phyloP scores from a whole-genome alignment of 2,329 filamentous ascomycete genomes.

The Hypoxylon sp. region DNA sequence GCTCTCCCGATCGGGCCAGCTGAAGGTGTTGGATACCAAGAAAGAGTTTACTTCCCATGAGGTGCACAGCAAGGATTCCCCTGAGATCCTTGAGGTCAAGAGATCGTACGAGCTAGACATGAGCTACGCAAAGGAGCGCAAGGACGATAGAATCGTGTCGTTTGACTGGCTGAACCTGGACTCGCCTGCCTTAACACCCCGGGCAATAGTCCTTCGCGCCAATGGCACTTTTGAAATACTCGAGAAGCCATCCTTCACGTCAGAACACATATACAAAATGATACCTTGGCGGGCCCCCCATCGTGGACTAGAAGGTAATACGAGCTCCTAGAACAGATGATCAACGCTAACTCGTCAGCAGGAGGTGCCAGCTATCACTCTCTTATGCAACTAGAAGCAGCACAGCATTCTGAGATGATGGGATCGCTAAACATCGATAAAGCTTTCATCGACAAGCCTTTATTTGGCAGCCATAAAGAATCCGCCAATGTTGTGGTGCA shows the following conservation, averaged over 20 bases:
- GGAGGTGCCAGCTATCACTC: conserved; percentile 61
- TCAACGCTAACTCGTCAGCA: conserved; percentile 45
- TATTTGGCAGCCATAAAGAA: conserved; percentile 63
- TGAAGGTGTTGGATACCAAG: conserved; percentile 67
- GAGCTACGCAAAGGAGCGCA: conserved; percentile 60
- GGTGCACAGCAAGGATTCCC: conserved; percentile 55
- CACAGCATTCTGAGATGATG: conserved; percentile 60
- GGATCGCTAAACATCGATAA: conserved; percentile 63
- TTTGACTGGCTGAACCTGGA: conserved; percentile 72
- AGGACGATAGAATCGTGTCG: conserved; percentile 69
- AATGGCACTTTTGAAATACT: conserved; percentile 69
- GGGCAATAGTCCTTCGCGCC: conserved; percentile 66
- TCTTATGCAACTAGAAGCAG: conserved; percentile 66
- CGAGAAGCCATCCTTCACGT: conserved; percentile 65
- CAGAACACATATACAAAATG: conserved; percentile 66
- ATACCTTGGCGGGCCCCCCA: conserved; percentile 68
- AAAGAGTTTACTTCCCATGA: conserved; percentile 59
- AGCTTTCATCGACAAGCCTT: conserved; percentile 60
- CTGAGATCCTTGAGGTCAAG: conserved; percentile 66
- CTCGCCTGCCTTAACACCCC: conserved; percentile 62
- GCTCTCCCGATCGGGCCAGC: conserved; percentile 68
- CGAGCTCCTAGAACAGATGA: neutral
- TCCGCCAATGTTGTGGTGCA: conserved; percentile 54
- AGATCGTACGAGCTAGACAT: conserved; percentile 70
- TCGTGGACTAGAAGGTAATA: conserved; percentile 61